Base-by-base conservation (phyloP, 129 eudicot species). In the Flaveria robusta region DNA sequence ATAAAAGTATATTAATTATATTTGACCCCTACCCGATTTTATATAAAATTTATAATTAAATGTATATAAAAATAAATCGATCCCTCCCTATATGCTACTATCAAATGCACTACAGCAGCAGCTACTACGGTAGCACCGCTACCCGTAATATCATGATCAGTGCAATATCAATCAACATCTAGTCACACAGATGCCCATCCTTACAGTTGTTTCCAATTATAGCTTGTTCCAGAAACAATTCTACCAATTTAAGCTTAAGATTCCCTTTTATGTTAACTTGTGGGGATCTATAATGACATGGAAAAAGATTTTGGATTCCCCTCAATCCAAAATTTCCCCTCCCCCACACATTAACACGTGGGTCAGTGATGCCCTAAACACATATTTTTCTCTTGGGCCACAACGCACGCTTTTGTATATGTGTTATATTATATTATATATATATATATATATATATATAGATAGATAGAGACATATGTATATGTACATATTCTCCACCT, bases 291-390 rank as follows among this genome's bases (percentile, higher is more conserved):
- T 58, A 73, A n/a, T 26, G 71, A 63, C 79, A 43, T 62, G 20
- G 29, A 68, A 41, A 77, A 77, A 77, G 76, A 78, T 78, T 70
- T 46, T 70, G 71, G 82, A 78, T 51, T 51, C 58, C 52, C 22
- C 22, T 51, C 58, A 14, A 15, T 15, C 58, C 58, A 51, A 51
- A 4, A 15, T 51, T 46, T 18, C 26, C 76, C 76, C 9, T 45
- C 75, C 54, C 76, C 64, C 70, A 45, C 47, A 4, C 70, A 69
- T 68, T 49, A 63, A 78, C 82, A 78, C 72, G 72, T 78, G 82
- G 77, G 72, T 63, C 47, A 39, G 72, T 62, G 72, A 47, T 78
- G 77, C 82, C 55, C 29, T 46, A 34, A 58, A 60, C 43, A 47
- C 77, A 59, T 4, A 27, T 68, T 59, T 47, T 41, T 77, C 81